These are phyloP conservation scores for Malania oleifera DNA, from an alignment of 164 flowering plant genomes.

Conservation along the genomic window DNA sequence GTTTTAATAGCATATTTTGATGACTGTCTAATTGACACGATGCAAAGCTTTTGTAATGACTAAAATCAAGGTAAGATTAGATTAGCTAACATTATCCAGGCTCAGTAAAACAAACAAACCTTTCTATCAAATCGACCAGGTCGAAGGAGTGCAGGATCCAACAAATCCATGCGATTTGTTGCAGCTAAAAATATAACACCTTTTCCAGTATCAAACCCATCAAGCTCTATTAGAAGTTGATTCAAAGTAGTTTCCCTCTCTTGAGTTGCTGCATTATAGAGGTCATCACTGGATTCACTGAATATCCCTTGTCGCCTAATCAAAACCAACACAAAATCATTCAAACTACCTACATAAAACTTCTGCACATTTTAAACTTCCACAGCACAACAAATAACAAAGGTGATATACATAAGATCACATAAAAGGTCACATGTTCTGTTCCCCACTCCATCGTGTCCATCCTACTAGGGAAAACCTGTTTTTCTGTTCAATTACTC, in stretches of 20 bases:
- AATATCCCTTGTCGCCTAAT: conserved; percentile 84
- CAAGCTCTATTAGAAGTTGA: conserved; percentile 94
- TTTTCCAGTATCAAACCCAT: conserved; percentile 98
- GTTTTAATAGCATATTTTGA: too few species aligned
- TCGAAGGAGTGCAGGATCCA: conserved; percentile 98
- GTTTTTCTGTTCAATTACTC: too few species aligned
- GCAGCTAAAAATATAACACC: conserved; percentile 98
- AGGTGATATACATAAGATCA: too few species aligned
- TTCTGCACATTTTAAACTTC: not conserved
- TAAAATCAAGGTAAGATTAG: too few species aligned
- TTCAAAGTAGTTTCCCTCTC: conserved; percentile 97
- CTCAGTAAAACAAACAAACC: conserved; percentile 41
- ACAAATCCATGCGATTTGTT: conserved; percentile 88
- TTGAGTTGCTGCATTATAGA: conserved; percentile 91
- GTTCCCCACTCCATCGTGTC: too few species aligned
- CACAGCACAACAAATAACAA: not conserved
- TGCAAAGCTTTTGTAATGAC: not conserved
- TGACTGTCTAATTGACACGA: not conserved
- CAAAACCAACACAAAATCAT: conserved; percentile 13
- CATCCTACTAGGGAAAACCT: too few species aligned
- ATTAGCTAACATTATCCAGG: not conserved
- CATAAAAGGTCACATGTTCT: too few species aligned
- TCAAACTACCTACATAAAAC: not conserved
- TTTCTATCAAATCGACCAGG: conserved; percentile 99
- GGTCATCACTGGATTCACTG: conserved; percentile 48